Conservation (phyloP, 768 basidiomycete species). For the Tylopilus subfusipes region DNA sequence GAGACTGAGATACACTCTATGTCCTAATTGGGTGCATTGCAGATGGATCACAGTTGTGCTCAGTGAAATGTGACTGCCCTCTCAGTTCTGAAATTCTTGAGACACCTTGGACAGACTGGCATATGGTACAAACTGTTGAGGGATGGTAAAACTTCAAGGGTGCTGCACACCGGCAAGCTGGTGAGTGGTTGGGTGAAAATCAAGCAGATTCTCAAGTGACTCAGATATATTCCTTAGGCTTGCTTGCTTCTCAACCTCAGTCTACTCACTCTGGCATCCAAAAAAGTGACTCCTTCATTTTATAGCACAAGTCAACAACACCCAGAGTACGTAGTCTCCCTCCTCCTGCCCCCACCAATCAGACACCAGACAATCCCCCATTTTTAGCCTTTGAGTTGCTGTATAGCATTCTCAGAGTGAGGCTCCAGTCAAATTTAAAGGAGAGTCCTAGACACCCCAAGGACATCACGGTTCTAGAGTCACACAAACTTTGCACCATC, state of each 20-base stretch:
- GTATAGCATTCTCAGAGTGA: too few species aligned
- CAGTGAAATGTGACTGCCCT: not conserved
- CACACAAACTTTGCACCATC: slow-evolving; percentile 35
- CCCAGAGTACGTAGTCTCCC: slow-evolving; percentile 24
- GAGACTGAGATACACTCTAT: not conserved
- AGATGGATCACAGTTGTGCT: not conserved
- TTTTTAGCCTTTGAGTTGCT: slow-evolving; percentile 12
- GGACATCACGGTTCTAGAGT: slow-evolving; percentile 48
- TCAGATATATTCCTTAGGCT: too few species aligned
- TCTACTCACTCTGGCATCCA: too few species aligned
- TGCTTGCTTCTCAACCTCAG: too few species aligned
- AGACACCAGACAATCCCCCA: slow-evolving; percentile 2
- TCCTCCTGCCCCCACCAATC: slow-evolving; percentile 2
- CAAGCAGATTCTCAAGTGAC: too few species aligned
- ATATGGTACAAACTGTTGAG: too few species aligned
- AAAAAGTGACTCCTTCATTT: slow-evolving; percentile 36
- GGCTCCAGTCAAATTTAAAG: too few species aligned
- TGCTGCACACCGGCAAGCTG: too few species aligned
- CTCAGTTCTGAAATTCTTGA: not conserved
- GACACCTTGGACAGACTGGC: not conserved
- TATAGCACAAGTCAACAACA: slow-evolving; percentile 27
- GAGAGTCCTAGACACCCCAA: slow-evolving; percentile 22
- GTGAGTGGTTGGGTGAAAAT: too few species aligned
- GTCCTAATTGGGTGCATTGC: not conserved
- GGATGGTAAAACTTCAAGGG: too few species aligned